Evolutionary conservation across 202 grass and related monocot species (phyloP).

Genomic region (Setaria viridis): DNA sequence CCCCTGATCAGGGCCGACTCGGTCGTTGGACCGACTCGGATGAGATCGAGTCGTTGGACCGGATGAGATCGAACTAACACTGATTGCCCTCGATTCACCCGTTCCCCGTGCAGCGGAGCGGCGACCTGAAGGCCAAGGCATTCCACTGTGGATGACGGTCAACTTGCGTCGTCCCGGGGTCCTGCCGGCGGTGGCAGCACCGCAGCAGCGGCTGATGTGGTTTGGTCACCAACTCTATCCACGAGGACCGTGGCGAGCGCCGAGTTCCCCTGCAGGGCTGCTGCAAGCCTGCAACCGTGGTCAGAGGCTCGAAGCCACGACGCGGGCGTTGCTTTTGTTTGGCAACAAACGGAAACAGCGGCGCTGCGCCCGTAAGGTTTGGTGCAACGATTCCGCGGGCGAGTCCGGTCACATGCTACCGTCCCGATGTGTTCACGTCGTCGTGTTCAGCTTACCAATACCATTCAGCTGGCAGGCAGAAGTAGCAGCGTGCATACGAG

Average conservation of each 20-base stretch:
- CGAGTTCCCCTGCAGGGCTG: background rate
- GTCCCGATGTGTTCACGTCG: background rate
- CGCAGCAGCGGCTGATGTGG: constrained; percentile 18
- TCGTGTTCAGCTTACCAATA: background rate
- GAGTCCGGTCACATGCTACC: background rate
- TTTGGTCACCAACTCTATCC: constrained; percentile 52
- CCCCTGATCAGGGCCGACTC: too few species aligned
- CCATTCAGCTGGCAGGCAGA: constrained; percentile 5
- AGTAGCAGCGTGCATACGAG: background rate
- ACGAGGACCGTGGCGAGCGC: constrained; percentile 5
- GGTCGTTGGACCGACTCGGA: too few species aligned
- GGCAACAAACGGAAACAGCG: background rate
- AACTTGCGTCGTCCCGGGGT: background rate
- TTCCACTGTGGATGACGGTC: background rate
- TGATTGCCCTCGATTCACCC: background rate
- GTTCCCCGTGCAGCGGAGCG: constrained; percentile 25
- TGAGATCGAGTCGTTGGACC: too few species aligned
- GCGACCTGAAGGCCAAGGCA: background rate
- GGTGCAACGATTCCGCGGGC: constrained; percentile 57
- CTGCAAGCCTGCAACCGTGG: background rate
- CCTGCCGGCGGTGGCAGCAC: background rate
- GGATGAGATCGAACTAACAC: too few species aligned
- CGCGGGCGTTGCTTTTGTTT: constrained; percentile 29
- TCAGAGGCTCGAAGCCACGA: constrained; percentile 29
- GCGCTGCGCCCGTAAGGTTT: constrained; percentile 27